These are phyloP conservation scores for Podila clonocystis DNA, from an alignment of 192 early-diverging fungal species.

Conservation along the genomic window DNA sequence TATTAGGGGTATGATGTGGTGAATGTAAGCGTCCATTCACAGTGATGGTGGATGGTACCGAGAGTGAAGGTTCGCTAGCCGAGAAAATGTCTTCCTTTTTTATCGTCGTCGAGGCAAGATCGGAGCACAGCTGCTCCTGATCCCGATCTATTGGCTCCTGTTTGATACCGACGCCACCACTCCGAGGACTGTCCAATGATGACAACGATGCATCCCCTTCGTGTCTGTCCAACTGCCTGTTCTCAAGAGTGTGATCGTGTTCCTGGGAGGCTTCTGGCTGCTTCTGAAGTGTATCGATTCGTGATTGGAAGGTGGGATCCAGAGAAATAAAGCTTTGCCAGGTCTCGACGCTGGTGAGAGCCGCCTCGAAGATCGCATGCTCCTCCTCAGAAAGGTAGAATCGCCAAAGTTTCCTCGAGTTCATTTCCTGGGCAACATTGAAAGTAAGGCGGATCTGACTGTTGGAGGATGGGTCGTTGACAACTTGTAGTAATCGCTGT, in stretches of 20 bases:
- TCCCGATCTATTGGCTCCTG: conserved; percentile 25
- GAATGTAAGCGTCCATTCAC: conserved; percentile 24
- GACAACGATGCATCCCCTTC: not conserved
- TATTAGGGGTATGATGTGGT: conserved; percentile 37
- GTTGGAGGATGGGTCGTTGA: conserved; percentile 40
- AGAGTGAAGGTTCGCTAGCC: conserved; percentile 10
- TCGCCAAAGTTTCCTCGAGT: conserved; percentile 44
- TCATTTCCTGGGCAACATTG: conserved; percentile 43
- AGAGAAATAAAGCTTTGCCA: conserved; percentile 56
- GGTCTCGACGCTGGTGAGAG: conserved; percentile 37
- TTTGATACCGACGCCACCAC: conserved; percentile 18
- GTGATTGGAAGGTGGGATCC: conserved; percentile 18
- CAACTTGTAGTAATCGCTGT: conserved; percentile 23
- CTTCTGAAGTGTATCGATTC: conserved; percentile 15
- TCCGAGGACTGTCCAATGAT: not conserved
- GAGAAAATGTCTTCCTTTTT: conserved; percentile 43
- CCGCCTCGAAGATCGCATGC: conserved; percentile 47
- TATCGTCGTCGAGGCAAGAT: conserved; percentile 14
- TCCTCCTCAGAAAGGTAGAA: conserved; percentile 53
- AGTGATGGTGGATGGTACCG: conserved; percentile 18
- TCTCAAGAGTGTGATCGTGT: not conserved
- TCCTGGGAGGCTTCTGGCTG: conserved; percentile 9
- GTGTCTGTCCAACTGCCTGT: not conserved
- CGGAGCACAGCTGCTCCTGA: conserved; percentile 7
- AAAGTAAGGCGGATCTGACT: conserved; percentile 28